These are phyloP conservation scores for Gossypium herbaceum DNA, from an alignment of 345 rosid species.

Conservation along the genomic window DNA sequence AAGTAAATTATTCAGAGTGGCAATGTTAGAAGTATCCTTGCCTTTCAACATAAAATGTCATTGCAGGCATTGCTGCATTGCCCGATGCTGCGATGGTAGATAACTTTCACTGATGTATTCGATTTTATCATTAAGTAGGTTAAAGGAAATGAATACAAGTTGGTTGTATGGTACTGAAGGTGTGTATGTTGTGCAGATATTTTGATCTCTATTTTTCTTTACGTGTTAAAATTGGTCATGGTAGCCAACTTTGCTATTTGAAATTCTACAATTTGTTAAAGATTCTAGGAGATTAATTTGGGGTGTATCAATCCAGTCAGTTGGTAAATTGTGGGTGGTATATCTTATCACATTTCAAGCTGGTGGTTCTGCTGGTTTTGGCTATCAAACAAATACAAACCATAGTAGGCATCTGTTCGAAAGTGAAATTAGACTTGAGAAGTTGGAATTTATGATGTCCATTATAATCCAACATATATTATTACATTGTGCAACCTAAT, in stretches of 20 bases:
- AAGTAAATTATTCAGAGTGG: background rate
- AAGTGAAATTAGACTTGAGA: background rate
- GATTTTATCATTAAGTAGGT: background rate
- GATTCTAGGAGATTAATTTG: background rate
- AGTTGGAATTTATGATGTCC: background rate
- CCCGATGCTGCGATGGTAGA: background rate
- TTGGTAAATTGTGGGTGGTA: background rate
- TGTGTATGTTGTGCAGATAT: background rate
- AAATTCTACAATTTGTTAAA: background rate
- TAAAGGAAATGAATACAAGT: background rate
- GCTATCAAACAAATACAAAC: background rate
- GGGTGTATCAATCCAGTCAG: background rate
- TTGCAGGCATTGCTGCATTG: background rate
- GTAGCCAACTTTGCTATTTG: conserved; percentile 7
- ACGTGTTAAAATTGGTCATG: background rate
- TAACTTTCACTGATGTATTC: background rate
- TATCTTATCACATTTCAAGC: background rate
- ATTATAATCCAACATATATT: background rate
- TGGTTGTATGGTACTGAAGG: background rate
- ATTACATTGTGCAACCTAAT: background rate
- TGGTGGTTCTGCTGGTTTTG: background rate
- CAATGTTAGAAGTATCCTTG: background rate
- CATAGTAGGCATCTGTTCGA: background rate
- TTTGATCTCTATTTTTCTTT: background rate
- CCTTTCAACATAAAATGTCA: background rate